Conservation (phyloP, 2,329 filamentous ascomycete species). For the Diaporthe eres region DNA sequence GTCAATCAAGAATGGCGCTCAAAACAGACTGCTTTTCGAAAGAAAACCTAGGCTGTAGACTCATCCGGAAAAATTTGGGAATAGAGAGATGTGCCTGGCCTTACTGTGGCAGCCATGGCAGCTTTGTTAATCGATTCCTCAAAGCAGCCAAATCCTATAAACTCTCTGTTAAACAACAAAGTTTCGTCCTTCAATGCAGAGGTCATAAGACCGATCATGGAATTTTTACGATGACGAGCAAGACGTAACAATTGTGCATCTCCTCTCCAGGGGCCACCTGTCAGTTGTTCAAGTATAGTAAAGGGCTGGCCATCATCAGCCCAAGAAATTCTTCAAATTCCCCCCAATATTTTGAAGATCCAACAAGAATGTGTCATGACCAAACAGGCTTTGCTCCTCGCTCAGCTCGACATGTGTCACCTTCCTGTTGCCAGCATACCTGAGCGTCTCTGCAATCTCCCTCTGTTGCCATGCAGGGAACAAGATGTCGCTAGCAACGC, state of each 20-base stretch:
- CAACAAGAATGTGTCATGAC: slow-evolving; percentile 95
- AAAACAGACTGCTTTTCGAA: not conserved
- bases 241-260: too few species aligned
- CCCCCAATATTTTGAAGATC: slow-evolving; percentile 94
- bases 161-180: not conserved
- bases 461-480: slow-evolving; percentile 99
- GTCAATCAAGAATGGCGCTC: not conserved
- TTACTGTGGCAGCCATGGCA: not conserved
- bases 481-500: slow-evolving; percentile 94
- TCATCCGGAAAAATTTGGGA: not conserved
- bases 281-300: not conserved
- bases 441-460: slow-evolving; percentile 89
- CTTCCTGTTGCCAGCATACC: slow-evolving; percentile 80
- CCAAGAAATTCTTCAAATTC: slow-evolving; percentile 83
- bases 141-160: not conserved
- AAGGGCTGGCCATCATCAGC: slow-evolving; percentile 53
- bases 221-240: too few species aligned
- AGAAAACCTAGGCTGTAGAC: not conserved
- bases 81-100: not conserved
- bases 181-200: not conserved
- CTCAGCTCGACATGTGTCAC: slow-evolving; percentile 93
- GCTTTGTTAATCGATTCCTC: not conserved
- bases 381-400: slow-evolving; percentile 94
- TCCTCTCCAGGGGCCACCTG: too few species aligned
- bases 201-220: too few species aligned